These are phyloP conservation scores for Nidularia pulvinata DNA, from an alignment of 768 basidiomycete species.

Conservation along the genomic window DNA sequence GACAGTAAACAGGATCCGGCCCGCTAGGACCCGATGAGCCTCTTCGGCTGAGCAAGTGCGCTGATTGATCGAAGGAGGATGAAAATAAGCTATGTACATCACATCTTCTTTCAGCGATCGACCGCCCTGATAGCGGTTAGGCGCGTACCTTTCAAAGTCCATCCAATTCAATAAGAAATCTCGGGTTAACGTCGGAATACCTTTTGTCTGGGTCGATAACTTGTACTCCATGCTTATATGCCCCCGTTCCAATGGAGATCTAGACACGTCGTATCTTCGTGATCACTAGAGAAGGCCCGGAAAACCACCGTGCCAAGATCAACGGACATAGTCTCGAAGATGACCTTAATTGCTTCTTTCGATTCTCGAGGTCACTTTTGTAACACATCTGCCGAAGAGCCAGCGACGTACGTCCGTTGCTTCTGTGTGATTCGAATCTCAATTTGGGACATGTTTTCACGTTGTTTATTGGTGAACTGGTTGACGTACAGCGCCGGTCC, in stretches of 20 bases:
- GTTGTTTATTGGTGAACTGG: neutral
- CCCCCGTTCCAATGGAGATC: neutral
- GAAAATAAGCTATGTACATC: conserved; percentile 30
- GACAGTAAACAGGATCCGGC: no score
- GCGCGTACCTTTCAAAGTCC: no score
- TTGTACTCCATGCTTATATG: neutral
- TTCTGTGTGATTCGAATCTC: neutral
- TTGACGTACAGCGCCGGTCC: neutral
- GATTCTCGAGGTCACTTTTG: conserved; percentile 9
- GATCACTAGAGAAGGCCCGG: neutral
- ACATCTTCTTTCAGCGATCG: no score
- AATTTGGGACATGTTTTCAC: neutral
- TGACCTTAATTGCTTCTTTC: conserved; percentile 28
- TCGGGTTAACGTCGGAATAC: conserved; percentile 23
- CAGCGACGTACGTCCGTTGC: neutral
- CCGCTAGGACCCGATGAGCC: neutral
- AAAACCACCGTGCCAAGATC: conserved; percentile 15
- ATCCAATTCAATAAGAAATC: conserved; percentile 7
- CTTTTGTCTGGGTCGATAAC: conserved; percentile 3
- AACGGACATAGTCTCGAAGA: conserved; percentile 21
- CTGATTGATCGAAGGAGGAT: conserved; percentile 21
- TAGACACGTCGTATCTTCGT: neutral
- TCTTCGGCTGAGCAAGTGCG: neutral
- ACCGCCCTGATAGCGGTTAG: no score
- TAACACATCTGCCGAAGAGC: neutral